These are phyloP conservation scores for Tetrahymena elliotti DNA, from an alignment of 73 alveolate species.

Conservation along the genomic window DNA sequence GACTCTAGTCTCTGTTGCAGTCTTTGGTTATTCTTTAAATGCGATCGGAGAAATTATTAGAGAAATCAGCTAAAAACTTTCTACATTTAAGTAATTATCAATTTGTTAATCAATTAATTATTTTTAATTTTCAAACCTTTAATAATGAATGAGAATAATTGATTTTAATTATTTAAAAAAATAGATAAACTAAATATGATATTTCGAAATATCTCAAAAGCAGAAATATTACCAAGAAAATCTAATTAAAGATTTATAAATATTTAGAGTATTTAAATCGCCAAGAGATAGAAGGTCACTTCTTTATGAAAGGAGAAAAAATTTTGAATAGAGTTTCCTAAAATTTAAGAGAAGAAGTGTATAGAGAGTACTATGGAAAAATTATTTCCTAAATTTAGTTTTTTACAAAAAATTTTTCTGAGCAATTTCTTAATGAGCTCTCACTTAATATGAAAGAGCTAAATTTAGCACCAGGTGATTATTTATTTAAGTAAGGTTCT, in stretches of 20 bases:
- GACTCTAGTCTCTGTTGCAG: background rate
- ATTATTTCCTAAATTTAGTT: background rate
- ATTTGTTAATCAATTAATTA: background rate
- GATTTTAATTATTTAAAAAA: background rate
- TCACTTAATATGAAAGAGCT: background rate
- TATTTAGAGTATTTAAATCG: background rate
- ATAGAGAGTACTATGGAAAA: background rate
- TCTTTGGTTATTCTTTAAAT: background rate
- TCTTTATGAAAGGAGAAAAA: background rate
- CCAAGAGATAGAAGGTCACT: background rate
- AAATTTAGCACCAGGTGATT: background rate
- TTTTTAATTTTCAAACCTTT: too few relatives aligned
- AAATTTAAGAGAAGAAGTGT: background rate
- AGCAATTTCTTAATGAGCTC: background rate
- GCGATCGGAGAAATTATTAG: background rate
- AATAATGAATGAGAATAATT: too few relatives aligned
- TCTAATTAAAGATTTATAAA: background rate
- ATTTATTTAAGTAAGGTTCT: background rate
- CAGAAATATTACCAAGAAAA: background rate
- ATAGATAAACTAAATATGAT: background rate
- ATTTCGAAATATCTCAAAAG: background rate
- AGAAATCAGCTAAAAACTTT: background rate
- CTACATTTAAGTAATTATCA: background rate
- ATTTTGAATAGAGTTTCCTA: background rate
- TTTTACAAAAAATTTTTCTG: background rate